phyloP scores from a whole-genome alignment of 495 filamentous ascomycete genomes.

The Staphylotrichum tortipilum region DNA sequence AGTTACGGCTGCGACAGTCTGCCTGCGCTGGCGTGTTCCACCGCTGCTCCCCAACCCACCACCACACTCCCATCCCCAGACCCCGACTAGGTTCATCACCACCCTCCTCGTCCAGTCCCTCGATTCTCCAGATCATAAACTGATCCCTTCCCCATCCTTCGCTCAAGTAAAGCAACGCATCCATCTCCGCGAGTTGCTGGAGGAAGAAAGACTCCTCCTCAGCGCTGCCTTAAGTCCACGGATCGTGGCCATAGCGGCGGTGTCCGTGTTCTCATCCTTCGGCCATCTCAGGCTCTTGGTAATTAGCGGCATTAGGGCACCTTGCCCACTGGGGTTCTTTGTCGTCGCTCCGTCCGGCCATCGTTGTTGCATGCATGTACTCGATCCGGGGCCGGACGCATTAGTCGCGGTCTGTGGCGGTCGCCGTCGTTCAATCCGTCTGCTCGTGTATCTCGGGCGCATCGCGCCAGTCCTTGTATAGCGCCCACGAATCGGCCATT shows the following conservation, averaged over 20 bases:
- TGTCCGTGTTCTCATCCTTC: background rate
- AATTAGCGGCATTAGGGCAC: background rate
- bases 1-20: no score
- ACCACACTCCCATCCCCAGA: background rate
- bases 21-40: no score
- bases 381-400: no score
- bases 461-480: background rate
- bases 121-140: background rate
- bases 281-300: background rate
- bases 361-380: background rate
- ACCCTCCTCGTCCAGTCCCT: background rate
- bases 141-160: background rate
- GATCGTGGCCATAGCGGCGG: conserved; percentile 2
- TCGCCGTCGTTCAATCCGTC: background rate
- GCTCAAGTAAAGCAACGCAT: conserved; percentile 1
- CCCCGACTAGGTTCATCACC: no score
- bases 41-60: background rate
- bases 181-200: background rate
- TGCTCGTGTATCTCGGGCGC: background rate
- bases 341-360: background rate
- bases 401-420: background rate
- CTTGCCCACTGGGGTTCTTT: no score
- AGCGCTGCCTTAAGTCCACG: background rate
- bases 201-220: background rate
- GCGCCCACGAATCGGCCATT: conserved; percentile 9